Evolutionary conservation across 352 stramenopile species (phyloP).

Genomic region (Phytophthora vignae): DNA sequence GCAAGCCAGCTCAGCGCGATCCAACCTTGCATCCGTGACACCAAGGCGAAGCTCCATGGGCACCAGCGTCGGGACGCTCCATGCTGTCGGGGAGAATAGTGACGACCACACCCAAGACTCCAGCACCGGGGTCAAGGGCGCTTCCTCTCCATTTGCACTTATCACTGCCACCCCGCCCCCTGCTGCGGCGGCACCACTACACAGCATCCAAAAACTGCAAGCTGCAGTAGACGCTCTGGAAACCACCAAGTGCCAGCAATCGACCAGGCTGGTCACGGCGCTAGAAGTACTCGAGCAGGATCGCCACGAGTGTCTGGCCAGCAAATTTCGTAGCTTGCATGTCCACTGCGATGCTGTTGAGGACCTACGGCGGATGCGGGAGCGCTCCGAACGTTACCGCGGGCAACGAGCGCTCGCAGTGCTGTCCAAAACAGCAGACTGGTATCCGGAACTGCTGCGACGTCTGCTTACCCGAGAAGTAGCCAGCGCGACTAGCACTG

Average conservation of each 20-base stretch:
- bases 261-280: slow-evolving; percentile 44
- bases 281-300: slow-evolving; percentile 59
- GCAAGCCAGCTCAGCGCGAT: slow-evolving; percentile 7
- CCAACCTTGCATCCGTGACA: slow-evolving; percentile 16
- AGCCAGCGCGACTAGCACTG: background rate
- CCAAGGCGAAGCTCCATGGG: slow-evolving; percentile 15
- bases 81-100: background rate
- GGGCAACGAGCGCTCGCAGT: slow-evolving; percentile 40
- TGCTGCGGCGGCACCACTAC: slow-evolving; percentile 18
- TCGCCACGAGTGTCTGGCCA: slow-evolving; percentile 57
- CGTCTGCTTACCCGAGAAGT: slow-evolving; percentile 53
- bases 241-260: slow-evolving; percentile 48
- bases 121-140: slow-evolving; percentile 4
- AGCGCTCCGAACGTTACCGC: slow-evolving; percentile 51
- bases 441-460: slow-evolving; percentile 65
- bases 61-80: background rate
- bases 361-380: slow-evolving; percentile 65
- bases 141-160: slow-evolving; percentile 13
- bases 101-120: background rate
- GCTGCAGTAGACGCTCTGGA: slow-evolving; percentile 55
- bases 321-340: slow-evolving; percentile 60
- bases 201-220: slow-evolving; percentile 72
- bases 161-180: background rate
- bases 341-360: slow-evolving; percentile 44
- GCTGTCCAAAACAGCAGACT: slow-evolving; percentile 43